Evolutionary conservation across 108 stramenopile genomes (phyloP), one percentile per base, ranked within the genome.

Genomic region (Nitzschia sp.): DNA sequence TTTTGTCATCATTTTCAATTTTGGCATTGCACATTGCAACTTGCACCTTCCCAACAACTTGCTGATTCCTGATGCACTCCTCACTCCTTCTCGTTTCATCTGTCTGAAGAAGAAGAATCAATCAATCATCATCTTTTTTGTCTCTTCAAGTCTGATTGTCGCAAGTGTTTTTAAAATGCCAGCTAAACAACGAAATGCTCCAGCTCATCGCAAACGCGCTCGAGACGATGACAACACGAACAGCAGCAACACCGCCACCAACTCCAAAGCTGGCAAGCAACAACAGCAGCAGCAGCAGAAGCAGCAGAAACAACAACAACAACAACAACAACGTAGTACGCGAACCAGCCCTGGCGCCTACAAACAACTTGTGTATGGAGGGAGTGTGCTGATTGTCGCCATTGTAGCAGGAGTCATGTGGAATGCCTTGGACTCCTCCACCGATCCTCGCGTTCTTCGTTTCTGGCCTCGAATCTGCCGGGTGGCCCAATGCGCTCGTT

Each of bases 151-250:
- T n/a, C n/a, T n/a, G n/a, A n/a, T n/a, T n/a, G n/a, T n/a, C n/a
- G n/a, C n/a, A n/a, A n/a, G n/a, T n/a, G n/a, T n/a, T n/a, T n/a
- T n/a, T 35, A 30, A 19, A 6, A 72, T 73, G 72, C 35, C 64
- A 15, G 57, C 33, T 16, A 73, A 73, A 31, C 65, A 73, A 66
- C 64, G 64, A 57, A 56, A 19, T 19, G 45, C 45, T 19, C 16
- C 48, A 6, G 30, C 45, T 2, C 46, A 48, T 3, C 63, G 72
- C 15, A 57, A 38, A 28, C 45, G 58, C 1, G 15, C 59, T 8
- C 57, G 54, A 23, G 53, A 23, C 33, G 11, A 54, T 48, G 53
- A 67, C 30, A 23, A 55, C 1, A 23, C 23, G 17, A 62, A 45
- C 1, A 23, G 48, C 1, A 23, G 27, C 8, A 62, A 45, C 1